Evolutionary conservation across 805 yeast genomes (phyloP).

Genomic region (Ogataea angusta): DNA sequence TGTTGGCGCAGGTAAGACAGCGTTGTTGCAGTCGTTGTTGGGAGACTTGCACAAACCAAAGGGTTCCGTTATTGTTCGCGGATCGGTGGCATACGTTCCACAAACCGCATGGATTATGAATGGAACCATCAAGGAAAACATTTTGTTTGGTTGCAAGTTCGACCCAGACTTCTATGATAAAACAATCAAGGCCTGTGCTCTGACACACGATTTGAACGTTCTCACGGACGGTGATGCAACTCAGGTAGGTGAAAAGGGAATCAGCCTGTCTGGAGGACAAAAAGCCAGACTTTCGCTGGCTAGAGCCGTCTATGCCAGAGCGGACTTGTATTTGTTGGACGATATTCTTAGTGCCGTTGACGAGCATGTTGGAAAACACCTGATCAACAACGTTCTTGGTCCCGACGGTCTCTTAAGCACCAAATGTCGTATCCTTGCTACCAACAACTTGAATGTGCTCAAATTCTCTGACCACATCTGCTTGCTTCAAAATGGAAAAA

Average conservation of each 20-base stretch:
- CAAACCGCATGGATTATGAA: slow-evolving; percentile 96
- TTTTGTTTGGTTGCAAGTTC: slow-evolving; percentile 77
- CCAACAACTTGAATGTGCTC: slow-evolving; percentile 81
- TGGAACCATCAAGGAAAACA: slow-evolving; percentile 83
- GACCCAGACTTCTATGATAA: slow-evolving; percentile 76
- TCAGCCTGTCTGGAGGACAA: slow-evolving; percentile 92
- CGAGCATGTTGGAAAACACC: slow-evolving; percentile 87
- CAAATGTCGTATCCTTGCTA: slow-evolving; percentile 77
- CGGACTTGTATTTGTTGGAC: slow-evolving; percentile 83
- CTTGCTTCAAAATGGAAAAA: slow-evolving; percentile 65
- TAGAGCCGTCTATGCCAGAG: slow-evolving; percentile 89
- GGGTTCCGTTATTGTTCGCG: slow-evolving; percentile 71
- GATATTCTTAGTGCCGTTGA: slow-evolving; percentile 95
- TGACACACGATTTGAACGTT: slow-evolving; percentile 67
- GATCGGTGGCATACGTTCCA: slow-evolving; percentile 82
- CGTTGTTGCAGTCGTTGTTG: slow-evolving; percentile 70
- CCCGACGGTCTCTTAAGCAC: slow-evolving; percentile 70
- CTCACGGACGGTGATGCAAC: slow-evolving; percentile 85
- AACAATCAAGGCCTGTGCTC: slow-evolving; percentile 84
- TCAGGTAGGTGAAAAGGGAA: slow-evolving; percentile 94
- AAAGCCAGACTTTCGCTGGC: slow-evolving; percentile 91
- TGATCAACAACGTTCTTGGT: slow-evolving; percentile 79
- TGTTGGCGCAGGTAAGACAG: slow-evolving; percentile 90
- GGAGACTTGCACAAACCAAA: slow-evolving; percentile 78
- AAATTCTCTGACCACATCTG: slow-evolving; percentile 69